A percentile compares a stretch with the other conserved stretches of the same genome.
These are phyloP conservation scores for Isoetes engelmannii DNA, from an alignment of 83 land plant genomes.

Conservation along the genomic window DNA sequence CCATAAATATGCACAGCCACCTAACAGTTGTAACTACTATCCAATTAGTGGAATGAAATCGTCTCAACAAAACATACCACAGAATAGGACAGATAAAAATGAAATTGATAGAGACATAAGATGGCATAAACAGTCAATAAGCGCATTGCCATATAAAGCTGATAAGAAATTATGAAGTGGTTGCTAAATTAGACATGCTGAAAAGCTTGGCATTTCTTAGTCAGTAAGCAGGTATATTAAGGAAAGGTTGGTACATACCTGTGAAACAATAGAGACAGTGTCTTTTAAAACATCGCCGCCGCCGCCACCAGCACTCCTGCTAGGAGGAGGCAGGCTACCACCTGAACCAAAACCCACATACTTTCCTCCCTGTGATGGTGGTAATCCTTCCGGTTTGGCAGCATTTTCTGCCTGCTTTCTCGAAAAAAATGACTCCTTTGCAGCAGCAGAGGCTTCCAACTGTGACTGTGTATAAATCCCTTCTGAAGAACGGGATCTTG, in stretches of 20 bases:
- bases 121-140: too few relatives aligned
- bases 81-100: too few relatives aligned
- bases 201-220: too few relatives aligned
- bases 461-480: slow-evolving; percentile 57
- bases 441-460: slow-evolving; percentile 80
- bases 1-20: too few relatives aligned
- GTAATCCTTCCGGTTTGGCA: slow-evolving; percentile 65
- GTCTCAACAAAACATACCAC: too few relatives aligned
- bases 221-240: too few relatives aligned
- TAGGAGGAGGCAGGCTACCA: slow-evolving; percentile 41
- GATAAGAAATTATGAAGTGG: too few relatives aligned
- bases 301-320: slow-evolving; percentile 24
- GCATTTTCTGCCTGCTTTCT: slow-evolving; percentile 78
- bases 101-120: too few relatives aligned
- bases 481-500: slow-evolving; percentile 60
- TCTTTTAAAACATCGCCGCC: slow-evolving; percentile 58
- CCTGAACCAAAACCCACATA: slow-evolving; percentile 93
- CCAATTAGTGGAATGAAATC: too few relatives aligned
- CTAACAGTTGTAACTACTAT: too few relatives aligned
- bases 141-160: too few relatives aligned
- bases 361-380: slow-evolving; percentile 94
- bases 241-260: slow-evolving; percentile 30
- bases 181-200: too few relatives aligned
- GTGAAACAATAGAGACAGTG: slow-evolving; percentile 58
- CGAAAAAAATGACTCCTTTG: slow-evolving; percentile 75